phyloP scores from a whole-genome alignment of 768 basidiomycete genomes.

The Collybia nuda region DNA sequence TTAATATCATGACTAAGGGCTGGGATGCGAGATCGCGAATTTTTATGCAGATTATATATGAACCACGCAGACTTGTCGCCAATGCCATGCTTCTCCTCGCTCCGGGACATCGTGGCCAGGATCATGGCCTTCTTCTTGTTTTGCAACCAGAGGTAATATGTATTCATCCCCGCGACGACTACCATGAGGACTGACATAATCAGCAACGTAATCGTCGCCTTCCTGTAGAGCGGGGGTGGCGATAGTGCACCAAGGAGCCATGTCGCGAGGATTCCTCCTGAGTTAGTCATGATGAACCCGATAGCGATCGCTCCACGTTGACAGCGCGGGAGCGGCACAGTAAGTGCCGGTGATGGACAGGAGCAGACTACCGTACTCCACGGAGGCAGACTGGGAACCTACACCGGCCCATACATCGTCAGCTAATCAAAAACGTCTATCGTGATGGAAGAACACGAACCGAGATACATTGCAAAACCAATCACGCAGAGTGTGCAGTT shows the following conservation, averaged over 20 bases:
- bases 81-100: conserved; percentile 37
- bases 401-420: background rate
- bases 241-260: conserved; percentile 54
- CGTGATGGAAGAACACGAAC: conserved; percentile 26
- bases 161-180: conserved; percentile 34
- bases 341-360: conserved; percentile 54
- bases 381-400: conserved; percentile 35
- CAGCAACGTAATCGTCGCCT: conserved; percentile 44
- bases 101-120: conserved; percentile 25
- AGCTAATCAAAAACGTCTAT: too few relatives aligned
- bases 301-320: conserved; percentile 62
- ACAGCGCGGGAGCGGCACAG: conserved; percentile 49
- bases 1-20: background rate
- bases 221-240: conserved; percentile 46
- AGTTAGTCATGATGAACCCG: conserved; percentile 56
- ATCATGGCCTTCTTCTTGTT: conserved; percentile 44
- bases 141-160: conserved; percentile 37
- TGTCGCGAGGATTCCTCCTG: conserved; percentile 58
- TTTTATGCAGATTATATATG: too few relatives aligned
- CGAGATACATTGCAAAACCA: conserved; percentile 53
- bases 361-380: conserved; percentile 58
- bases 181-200: conserved; percentile 39
- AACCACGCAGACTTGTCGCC: conserved; percentile 52
- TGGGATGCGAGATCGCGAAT: background rate
- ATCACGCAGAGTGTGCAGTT: conserved; percentile 40